These are phyloP conservation scores for Aspergillus baeticus DNA, from an alignment of 495 filamentous ascomycete species.

Conservation along the genomic window DNA sequence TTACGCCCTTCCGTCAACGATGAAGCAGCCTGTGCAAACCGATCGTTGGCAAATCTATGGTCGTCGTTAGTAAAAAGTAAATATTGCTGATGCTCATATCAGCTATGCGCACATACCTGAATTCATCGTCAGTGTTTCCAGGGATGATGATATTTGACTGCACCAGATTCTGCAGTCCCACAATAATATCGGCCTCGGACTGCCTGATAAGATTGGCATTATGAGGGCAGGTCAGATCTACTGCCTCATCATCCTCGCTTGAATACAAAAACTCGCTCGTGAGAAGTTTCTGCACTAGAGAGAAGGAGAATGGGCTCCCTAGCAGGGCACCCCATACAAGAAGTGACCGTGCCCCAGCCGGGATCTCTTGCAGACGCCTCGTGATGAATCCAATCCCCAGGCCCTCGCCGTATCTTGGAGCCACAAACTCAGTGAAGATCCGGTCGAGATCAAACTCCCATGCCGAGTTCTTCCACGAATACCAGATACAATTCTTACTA, in stretches of 20 bases:
- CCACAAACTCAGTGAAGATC: slow-evolving; percentile 78
- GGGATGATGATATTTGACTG: slow-evolving; percentile 74
- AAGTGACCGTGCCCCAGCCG: slow-evolving; percentile 67
- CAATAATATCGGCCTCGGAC: slow-evolving; percentile 57
- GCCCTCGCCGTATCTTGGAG: slow-evolving; percentile 71
- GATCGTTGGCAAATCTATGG: slow-evolving; percentile 76
- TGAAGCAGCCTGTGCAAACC: slow-evolving; percentile 74
- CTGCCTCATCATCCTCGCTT: slow-evolving; percentile 29
- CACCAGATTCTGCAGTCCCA: slow-evolving; percentile 74
- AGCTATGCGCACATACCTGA: slow-evolving; percentile 38
- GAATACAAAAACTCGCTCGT: slow-evolving; percentile 63
- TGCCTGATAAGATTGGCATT: slow-evolving; percentile 33
- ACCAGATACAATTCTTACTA: slow-evolving; percentile 83
- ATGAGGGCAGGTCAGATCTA: slow-evolving; percentile 34
- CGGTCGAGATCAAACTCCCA: slow-evolving; percentile 86
- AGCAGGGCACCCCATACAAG: slow-evolving; percentile 83
- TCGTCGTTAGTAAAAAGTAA: neutral
- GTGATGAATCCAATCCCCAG: slow-evolving; percentile 78
- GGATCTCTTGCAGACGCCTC: slow-evolving; percentile 72
- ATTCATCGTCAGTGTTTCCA: slow-evolving; percentile 73
- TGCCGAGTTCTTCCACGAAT: slow-evolving; percentile 71
- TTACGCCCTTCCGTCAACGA: slow-evolving; percentile 64
- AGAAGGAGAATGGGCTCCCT: slow-evolving; percentile 77
- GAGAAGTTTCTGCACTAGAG: slow-evolving; percentile 73
- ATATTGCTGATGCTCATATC: neutral